These are phyloP conservation scores for Canavalia gladiata DNA, from an alignment of 306 rosid genomes.

Conservation along the genomic window DNA sequence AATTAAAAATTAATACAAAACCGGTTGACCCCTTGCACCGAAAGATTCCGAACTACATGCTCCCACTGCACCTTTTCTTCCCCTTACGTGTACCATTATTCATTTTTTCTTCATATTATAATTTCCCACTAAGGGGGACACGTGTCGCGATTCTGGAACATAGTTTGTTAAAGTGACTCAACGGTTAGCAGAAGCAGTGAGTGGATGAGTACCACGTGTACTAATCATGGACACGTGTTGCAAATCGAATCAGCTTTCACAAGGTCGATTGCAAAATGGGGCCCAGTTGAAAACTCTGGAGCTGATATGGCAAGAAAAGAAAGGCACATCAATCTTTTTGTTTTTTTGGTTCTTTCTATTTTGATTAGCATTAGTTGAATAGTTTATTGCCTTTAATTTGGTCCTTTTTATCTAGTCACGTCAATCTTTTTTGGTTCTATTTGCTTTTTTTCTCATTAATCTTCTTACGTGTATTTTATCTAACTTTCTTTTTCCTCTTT, in stretches of 20 bases:
- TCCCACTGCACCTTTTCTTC: constrained; percentile 18
- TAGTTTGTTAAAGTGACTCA: not conserved
- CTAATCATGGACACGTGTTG: constrained; percentile 3
- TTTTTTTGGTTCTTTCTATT: not conserved
- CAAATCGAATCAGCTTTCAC: constrained; percentile 4
- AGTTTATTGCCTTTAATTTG: not conserved
- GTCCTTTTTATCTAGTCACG: not conserved
- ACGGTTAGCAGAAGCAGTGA: not conserved
- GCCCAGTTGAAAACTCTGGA: constrained; percentile 13
- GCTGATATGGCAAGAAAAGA: constrained; percentile 45
- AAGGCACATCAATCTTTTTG: constrained; percentile 14
- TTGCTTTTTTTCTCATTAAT: not conserved
- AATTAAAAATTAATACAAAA: not conserved
- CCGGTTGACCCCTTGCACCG: constrained; percentile 34
- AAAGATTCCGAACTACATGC: constrained; percentile 32
- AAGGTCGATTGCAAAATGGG: not conserved
- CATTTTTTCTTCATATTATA: not conserved
- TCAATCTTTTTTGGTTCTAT: not conserved
- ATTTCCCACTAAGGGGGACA: constrained; percentile 8
- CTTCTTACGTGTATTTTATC: not conserved
- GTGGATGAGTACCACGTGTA: constrained; percentile 51
- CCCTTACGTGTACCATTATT: constrained; percentile 41
- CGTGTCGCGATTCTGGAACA: constrained; percentile 43
- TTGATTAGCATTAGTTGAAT: constrained; percentile 19
- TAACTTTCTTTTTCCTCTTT: constrained; percentile 4